Evolutionary conservation across 2,329 filamentous ascomycete species (phyloP).

Genomic region (Paecilomyces variotii): DNA sequence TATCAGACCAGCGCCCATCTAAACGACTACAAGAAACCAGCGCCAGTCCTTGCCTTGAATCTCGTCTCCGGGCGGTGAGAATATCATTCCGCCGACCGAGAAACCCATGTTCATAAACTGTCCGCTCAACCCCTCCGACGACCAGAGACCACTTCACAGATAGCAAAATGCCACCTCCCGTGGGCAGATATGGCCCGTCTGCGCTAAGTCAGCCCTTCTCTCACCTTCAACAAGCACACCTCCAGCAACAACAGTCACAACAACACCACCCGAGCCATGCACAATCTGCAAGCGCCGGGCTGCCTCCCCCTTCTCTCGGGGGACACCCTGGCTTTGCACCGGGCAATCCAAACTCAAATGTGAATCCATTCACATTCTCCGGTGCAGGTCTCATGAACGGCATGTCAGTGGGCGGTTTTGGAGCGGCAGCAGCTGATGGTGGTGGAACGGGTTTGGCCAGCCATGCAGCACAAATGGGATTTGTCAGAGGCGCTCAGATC

Average conservation of each 20-base stretch:
- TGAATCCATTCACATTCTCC: slow-evolving; percentile 56
- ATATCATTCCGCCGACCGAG: background rate
- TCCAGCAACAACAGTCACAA: slow-evolving; percentile 39
- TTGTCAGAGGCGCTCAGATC: slow-evolving; percentile 64
- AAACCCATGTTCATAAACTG: slow-evolving; percentile 12
- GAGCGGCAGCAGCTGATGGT: slow-evolving; percentile 46
- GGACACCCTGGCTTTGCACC: slow-evolving; percentile 62
- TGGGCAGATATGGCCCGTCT: slow-evolving; percentile 51
- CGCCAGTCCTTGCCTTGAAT: background rate
- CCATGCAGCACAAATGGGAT: slow-evolving; percentile 81
- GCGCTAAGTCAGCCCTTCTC: slow-evolving; percentile 53
- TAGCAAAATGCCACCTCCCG: slow-evolving; percentile 49
- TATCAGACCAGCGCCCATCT: background rate
- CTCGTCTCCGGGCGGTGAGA: background rate
- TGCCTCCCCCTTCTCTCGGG: slow-evolving; percentile 52
- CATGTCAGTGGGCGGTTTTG: slow-evolving; percentile 50
- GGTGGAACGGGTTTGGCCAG: slow-evolving; percentile 67
- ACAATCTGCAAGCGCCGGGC: slow-evolving; percentile 39
- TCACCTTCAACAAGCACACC: slow-evolving; percentile 45
- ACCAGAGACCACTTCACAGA: slow-evolving; percentile 9
- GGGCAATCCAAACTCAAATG: slow-evolving; percentile 55
- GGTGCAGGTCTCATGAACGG: slow-evolving; percentile 46
- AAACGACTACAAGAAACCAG: background rate
- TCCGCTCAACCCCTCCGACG: slow-evolving; percentile 7
- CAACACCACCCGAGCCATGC: slow-evolving; percentile 36